A percentile compares a stretch with the other conserved stretches of the same genome.
Conservation (phyloP, 768 basidiomycete species). For the Mycena floridula region DNA sequence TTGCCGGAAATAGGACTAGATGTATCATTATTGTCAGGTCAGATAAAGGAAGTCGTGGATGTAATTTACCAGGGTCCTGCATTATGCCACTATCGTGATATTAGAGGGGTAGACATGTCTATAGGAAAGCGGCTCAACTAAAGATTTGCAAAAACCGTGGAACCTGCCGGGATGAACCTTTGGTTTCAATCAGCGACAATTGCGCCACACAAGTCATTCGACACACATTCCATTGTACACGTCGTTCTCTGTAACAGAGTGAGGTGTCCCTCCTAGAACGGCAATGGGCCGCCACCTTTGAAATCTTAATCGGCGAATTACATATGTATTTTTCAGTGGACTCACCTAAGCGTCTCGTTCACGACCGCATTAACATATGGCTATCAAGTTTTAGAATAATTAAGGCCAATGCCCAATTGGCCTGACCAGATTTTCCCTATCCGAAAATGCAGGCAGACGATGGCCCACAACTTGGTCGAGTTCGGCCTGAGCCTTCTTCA, state of each 20-base stretch:
- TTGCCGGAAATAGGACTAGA: conserved; percentile 27
- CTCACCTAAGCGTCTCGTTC: conserved; percentile 30
- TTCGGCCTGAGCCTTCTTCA: conserved; percentile 32
- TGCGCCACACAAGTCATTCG: not conserved
- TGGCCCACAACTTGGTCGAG: conserved; percentile 30
- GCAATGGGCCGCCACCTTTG: conserved; percentile 28
- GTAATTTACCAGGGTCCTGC: conserved; percentile 22
- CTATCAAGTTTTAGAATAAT: too few relatives aligned
- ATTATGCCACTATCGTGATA: conserved; percentile 21
- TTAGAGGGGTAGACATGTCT: not conserved
- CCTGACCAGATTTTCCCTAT: conserved; percentile 26
- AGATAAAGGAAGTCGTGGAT: not conserved
- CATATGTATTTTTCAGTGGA: not conserved
- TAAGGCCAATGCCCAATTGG: too few relatives aligned
- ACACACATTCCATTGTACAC: conserved; percentile 30
- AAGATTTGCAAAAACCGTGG: conserved; percentile 30
- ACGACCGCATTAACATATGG: conserved; percentile 31
- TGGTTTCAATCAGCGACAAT: too few relatives aligned
- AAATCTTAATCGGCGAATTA: not conserved
- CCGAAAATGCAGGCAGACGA: conserved; percentile 31
- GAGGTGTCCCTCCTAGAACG: conserved; percentile 28
- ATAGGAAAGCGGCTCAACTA: conserved; percentile 12
- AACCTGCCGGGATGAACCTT: conserved; percentile 30
- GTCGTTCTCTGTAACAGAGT: conserved; percentile 31
- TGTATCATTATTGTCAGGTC: too few relatives aligned